Evolutionary conservation across 129 eudicot species (phyloP).

Genomic region (Artemisia annua): DNA sequence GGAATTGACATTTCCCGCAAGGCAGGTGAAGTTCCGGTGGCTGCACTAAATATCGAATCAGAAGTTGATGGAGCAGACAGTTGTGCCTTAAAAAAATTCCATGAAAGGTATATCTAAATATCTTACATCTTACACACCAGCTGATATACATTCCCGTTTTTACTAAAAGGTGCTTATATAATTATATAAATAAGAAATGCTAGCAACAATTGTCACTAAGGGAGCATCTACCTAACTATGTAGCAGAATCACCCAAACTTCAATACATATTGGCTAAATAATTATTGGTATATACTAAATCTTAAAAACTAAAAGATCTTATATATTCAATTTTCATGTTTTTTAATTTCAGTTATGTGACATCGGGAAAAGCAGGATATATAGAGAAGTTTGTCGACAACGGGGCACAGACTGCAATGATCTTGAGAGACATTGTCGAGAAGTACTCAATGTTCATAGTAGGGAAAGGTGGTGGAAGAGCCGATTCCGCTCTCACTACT

Average conservation of each 20-base stretch:
- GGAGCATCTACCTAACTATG: too few relatives aligned
- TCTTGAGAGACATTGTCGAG: constrained; percentile 65
- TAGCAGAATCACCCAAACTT: too few relatives aligned
- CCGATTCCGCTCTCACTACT: constrained; percentile 55
- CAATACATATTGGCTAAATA: too few relatives aligned
- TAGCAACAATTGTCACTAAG: too few relatives aligned
- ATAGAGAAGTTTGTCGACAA: constrained; percentile 67
- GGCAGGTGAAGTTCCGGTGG: constrained; percentile 57
- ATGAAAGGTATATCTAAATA: constrained; percentile 51
- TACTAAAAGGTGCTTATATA: too few relatives aligned
- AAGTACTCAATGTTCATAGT: constrained; percentile 79
- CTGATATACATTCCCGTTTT: too few relatives aligned
- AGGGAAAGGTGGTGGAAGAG: constrained; percentile 62
- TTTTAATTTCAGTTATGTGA: constrained; percentile 59
- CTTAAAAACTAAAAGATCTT: background rate
- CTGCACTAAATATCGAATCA: constrained; percentile 44
- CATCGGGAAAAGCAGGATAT: constrained; percentile 73
- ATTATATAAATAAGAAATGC: too few relatives aligned
- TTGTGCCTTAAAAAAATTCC: constrained; percentile 51
- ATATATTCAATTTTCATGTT: background rate
- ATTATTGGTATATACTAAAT: too few relatives aligned
- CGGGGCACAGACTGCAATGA: constrained; percentile 66
- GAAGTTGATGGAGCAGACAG: constrained; percentile 61
- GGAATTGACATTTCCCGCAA: constrained; percentile 49
- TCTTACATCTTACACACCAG: background rate